Conservation (phyloP, 257 asterid genomes). For the Scutellaria minor region DNA sequence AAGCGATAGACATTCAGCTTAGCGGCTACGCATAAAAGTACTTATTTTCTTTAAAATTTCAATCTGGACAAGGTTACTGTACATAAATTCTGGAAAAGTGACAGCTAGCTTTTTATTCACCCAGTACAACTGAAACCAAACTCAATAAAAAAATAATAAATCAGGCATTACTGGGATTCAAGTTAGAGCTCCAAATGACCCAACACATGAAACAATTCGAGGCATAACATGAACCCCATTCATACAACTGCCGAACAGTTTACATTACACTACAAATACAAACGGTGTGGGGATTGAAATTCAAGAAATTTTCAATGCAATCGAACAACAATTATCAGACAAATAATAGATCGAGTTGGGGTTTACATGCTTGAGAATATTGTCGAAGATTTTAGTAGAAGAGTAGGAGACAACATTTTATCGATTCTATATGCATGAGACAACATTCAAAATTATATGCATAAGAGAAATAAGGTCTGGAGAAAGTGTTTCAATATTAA, state of each 20-base stretch:
- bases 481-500: no score
- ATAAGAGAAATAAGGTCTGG: no score
- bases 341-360: neutral
- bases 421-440: no score
- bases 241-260: slow-evolving; percentile 13
- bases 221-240: neutral
- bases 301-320: neutral
- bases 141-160: neutral
- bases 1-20: no score
- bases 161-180: slow-evolving; percentile 3
- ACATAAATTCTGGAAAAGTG: no score
- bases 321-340: slow-evolving; percentile 5
- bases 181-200: slow-evolving; percentile 20
- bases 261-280: neutral
- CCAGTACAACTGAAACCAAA: slow-evolving; percentile 5
- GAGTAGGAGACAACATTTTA: no score
- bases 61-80: no score
- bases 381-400: slow-evolving; percentile 75
- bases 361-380: slow-evolving; percentile 78
- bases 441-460: no score
- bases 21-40: no score
- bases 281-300: neutral
- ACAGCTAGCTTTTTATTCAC: no score
- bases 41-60: no score
- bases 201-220: neutral